Conservation (phyloP, 2,329 filamentous ascomycete species). For the Aspergillus sp. region DNA sequence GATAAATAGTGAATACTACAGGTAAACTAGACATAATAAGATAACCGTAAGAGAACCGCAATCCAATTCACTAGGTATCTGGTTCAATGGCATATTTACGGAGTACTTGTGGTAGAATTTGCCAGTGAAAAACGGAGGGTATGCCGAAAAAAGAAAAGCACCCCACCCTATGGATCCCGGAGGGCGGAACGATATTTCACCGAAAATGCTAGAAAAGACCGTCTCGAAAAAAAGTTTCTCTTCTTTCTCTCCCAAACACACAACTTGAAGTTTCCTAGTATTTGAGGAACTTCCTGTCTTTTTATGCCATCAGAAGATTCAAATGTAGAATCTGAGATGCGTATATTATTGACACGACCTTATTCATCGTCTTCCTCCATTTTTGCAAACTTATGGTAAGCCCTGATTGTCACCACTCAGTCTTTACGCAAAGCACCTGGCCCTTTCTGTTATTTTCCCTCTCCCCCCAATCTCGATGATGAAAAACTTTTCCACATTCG, state of each 20-base stretch:
- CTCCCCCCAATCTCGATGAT: constrained; percentile 30
- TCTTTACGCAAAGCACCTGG: neutral
- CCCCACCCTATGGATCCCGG: neutral
- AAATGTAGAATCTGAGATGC: neutral
- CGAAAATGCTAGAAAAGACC: neutral
- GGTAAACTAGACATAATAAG: neutral
- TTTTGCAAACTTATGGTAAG: neutral
- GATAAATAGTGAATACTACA: neutral
- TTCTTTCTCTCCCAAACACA: neutral
- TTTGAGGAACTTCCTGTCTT: neutral
- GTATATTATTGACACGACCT: neutral
- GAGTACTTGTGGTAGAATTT: too few species aligned
- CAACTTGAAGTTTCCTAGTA: neutral
- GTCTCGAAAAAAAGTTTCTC: constrained; percentile 4
- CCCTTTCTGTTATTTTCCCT: neutral
- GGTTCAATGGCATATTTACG: too few species aligned
- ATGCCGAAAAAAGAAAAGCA: constrained; percentile 9
- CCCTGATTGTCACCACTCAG: neutral
- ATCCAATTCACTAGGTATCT: too few species aligned
- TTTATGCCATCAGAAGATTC: neutral
- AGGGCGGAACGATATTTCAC: constrained; percentile 5
- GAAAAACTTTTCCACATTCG: constrained; percentile 46
- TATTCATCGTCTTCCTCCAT: neutral
- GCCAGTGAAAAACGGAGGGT: too few species aligned
- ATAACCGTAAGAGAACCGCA: neutral